Evolutionary conservation across 1,284 basidiomycete genomes (phyloP).

Genomic region (Phellinidium pouzarii): DNA sequence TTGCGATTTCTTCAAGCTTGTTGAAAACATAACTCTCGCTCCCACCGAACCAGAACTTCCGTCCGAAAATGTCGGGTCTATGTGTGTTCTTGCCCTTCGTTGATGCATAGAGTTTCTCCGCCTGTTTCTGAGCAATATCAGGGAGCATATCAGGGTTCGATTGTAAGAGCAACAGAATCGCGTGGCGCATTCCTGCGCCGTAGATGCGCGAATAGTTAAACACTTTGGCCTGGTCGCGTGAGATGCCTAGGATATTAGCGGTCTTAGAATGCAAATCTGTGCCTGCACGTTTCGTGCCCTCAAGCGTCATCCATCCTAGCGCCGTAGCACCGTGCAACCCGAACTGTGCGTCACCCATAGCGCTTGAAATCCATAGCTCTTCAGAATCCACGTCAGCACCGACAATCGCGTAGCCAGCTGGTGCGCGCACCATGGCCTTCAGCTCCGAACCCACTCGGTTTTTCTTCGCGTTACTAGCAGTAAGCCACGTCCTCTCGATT

Average conservation of each 20-base stretch:
- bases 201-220: slow-evolving; percentile 99
- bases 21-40: slow-evolving; percentile 99
- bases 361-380: slow-evolving; percentile 98
- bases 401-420: slow-evolving; percentile 89
- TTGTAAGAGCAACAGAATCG: slow-evolving; percentile 84
- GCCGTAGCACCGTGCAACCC: slow-evolving; percentile 96
- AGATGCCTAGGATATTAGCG: slow-evolving; percentile 88
- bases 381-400: slow-evolving; percentile 99
- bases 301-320: slow-evolving; percentile 99
- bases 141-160: slow-evolving; percentile 76
- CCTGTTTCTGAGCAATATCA: slow-evolving; percentile 75
- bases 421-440: slow-evolving; percentile 95
- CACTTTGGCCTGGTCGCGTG: slow-evolving; percentile 93
- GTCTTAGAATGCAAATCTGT: slow-evolving; percentile 98
- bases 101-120: slow-evolving; percentile 83
- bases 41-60: slow-evolving; percentile 95
- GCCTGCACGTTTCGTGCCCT: slow-evolving; percentile 94
- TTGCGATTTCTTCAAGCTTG: slow-evolving; percentile 93
- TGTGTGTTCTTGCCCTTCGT: slow-evolving; percentile 91
- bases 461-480: slow-evolving; percentile 96
- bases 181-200: slow-evolving; percentile 94
- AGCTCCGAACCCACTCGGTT: slow-evolving; percentile 97
- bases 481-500: slow-evolving; percentile 98
- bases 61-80: slow-evolving; percentile 58
- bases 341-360: slow-evolving; percentile 98